A percentile compares a stretch with the other conserved stretches of the same genome.
These are phyloP conservation scores for Lipomyces orientalis DNA, from an alignment of 805 yeast genomes.

Conservation along the genomic window DNA sequence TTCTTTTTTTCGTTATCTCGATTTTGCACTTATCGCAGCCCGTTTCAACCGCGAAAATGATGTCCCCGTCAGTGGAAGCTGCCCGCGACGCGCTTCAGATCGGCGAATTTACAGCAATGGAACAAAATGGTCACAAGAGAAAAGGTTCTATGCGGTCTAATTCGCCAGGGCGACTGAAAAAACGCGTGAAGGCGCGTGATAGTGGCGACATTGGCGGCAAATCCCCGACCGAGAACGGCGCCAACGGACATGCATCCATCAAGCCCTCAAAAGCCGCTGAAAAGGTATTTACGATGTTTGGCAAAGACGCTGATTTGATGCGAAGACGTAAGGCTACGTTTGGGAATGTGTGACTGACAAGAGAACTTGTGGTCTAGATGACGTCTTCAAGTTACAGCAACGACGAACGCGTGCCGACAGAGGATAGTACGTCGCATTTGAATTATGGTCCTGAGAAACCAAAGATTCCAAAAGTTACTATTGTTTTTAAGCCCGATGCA, in stretches of 20 bases:
- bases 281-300: background rate
- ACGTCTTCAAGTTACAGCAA: background rate
- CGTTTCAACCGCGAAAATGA: background rate
- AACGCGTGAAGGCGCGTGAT: background rate
- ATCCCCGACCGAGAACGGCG: background rate
- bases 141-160: background rate
- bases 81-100: background rate
- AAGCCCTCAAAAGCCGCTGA: background rate
- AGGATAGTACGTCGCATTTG: background rate
- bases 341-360: background rate
- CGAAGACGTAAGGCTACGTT: background rate
- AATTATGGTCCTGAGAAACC: background rate
- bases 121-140: background rate
- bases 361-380: background rate
- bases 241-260: background rate
- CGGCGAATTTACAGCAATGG: background rate
- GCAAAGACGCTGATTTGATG: background rate
- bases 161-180: background rate
- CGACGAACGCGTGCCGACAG: background rate
- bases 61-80: background rate
- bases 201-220: background rate
- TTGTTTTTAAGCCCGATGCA: slow-evolving; percentile 19
- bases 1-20: background rate
- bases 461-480: slow-evolving; percentile 16
- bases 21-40: background rate